Conservation (phyloP, 257 asterid genomes). For the Agastache rugosa region DNA sequence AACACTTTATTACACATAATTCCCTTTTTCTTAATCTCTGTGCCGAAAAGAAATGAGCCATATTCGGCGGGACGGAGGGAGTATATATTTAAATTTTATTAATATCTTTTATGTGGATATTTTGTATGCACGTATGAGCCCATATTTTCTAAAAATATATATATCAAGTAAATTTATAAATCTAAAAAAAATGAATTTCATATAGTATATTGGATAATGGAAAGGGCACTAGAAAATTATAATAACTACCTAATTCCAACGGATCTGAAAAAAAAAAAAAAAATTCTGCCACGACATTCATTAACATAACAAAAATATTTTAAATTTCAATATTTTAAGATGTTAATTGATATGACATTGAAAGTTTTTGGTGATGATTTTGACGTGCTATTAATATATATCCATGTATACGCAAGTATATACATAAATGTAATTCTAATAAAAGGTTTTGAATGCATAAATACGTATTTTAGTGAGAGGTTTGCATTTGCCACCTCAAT, state of each 20-base stretch:
- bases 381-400: background rate
- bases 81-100: too few species aligned
- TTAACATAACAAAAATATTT: background rate
- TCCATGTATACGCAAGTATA: background rate
- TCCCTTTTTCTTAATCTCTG: too few species aligned
- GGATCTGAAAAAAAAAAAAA: background rate
- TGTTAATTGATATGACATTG: conserved; percentile 2
- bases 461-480: background rate
- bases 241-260: conserved; percentile 9
- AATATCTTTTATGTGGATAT: too few species aligned
- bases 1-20: too few species aligned
- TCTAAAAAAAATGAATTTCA: too few species aligned
- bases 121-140: too few species aligned
- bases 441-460: background rate
- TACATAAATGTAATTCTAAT: background rate
- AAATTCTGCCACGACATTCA: conserved; percentile 17
- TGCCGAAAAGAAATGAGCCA: too few species aligned
- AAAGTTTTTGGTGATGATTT: conserved; percentile 20
- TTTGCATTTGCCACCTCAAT: conserved; percentile 8
- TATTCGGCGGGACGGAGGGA: too few species aligned
- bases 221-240: background rate
- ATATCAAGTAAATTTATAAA: too few species aligned
- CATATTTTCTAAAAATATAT: too few species aligned
- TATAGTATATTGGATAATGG: background rate
- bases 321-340: background rate